Evolutionary conservation across 805 yeast genomes (phyloP).

Genomic region (Ogataea nakhonphanomensis): DNA sequence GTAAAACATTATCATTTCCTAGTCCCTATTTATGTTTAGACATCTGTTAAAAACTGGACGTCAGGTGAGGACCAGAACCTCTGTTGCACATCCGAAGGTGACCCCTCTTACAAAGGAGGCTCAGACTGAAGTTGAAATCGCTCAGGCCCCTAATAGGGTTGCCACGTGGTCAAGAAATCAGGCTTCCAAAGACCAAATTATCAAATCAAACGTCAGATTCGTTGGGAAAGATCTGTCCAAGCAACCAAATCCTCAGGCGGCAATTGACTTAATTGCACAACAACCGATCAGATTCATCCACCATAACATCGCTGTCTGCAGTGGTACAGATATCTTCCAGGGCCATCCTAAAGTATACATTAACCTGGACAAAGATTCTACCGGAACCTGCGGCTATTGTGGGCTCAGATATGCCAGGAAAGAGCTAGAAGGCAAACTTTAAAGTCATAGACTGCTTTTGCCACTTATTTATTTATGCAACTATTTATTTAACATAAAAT

Average conservation of each 20-base stretch:
- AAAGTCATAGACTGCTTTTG: background rate
- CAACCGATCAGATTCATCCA: conserved; percentile 64
- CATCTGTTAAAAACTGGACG: background rate
- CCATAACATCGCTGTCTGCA: conserved; percentile 69
- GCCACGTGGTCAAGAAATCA: conserved; percentile 73
- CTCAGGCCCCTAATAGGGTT: conserved; percentile 75
- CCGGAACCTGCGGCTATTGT: conserved; percentile 78
- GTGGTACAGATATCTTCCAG: conserved; percentile 72
- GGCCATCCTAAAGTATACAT: conserved; percentile 86
- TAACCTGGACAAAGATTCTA: conserved; percentile 72
- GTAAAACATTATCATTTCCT: background rate
- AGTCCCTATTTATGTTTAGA: conserved; percentile 2
- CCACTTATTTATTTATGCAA: conserved; percentile 3
- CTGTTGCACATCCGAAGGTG: conserved; percentile 9
- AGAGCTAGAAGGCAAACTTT: conserved; percentile 37
- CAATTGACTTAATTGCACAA: conserved; percentile 75
- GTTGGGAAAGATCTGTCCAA: conserved; percentile 61
- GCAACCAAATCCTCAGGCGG: conserved; percentile 81
- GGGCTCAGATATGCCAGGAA: conserved; percentile 63
- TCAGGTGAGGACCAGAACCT: background rate
- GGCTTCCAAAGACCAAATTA: conserved; percentile 53
- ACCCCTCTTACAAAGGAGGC: conserved; percentile 14
- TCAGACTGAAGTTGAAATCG: conserved; percentile 10
- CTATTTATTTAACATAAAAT: too few species aligned
- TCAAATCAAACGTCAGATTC: conserved; percentile 58